phyloP scores from a whole-genome alignment of 495 filamentous ascomycete species.

The Xanthoparmelia taractica region DNA sequence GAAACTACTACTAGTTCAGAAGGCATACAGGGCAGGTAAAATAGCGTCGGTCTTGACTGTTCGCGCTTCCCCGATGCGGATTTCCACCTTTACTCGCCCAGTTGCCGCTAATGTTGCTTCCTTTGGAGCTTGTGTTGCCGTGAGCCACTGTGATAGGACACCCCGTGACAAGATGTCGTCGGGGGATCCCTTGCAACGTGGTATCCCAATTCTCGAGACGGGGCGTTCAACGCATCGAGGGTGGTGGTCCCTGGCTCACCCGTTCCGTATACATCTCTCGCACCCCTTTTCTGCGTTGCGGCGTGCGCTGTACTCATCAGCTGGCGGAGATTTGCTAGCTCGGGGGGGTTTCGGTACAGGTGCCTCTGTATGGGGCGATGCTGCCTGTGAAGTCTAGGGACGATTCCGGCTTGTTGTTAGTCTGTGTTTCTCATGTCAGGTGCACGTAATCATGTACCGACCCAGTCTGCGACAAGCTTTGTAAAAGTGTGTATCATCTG shows the following conservation, averaged over 20 bases:
- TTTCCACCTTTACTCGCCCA: background rate
- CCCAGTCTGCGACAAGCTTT: background rate
- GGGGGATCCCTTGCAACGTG: background rate
- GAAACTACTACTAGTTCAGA: no score
- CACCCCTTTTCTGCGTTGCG: background rate
- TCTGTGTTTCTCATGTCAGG: background rate
- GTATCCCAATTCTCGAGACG: background rate
- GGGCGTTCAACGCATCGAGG: background rate
- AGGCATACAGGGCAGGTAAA: background rate
- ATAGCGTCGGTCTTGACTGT: background rate
- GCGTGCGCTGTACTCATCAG: background rate
- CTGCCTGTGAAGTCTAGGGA: background rate
- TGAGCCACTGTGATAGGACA: background rate
- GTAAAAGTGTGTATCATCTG: background rate
- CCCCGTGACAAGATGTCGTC: background rate
- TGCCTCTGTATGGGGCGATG: background rate
- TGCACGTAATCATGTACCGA: background rate
- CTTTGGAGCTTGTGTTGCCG: background rate
- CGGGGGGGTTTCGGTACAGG: background rate
- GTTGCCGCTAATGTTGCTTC: background rate
- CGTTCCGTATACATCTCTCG: background rate
- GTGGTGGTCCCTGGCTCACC: background rate
- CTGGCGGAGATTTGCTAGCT: background rate
- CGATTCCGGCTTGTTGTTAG: background rate
- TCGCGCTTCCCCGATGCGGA: background rate